Evolutionary conservation across 2,329 filamentous ascomycete species (phyloP), one percentile per base, ranked within the genome.

Genomic region (Didymella segeticola): DNA sequence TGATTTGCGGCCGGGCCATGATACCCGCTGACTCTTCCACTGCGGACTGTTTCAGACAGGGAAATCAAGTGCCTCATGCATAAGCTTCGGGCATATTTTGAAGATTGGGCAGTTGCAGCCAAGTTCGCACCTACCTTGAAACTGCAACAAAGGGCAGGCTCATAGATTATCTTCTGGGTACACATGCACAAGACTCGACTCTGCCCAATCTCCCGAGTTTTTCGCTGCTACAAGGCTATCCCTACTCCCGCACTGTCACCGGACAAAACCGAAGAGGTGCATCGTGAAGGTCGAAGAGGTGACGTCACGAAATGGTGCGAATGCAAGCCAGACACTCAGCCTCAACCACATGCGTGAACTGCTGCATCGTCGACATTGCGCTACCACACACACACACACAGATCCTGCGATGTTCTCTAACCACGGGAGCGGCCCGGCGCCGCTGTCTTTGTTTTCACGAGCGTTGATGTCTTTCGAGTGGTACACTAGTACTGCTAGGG

Each of bases 241-340:
- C 67, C 56, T 64, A 51, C 43, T 48, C 29, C 30, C 17, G 34
- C 45, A 47, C 53, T 48, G 57, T 64, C 58, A 43, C 49, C 56
- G 43, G 49, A 60, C 49, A 43, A 43, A 58, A 57, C 37, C 30
- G 57, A 60, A 39, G 43, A 43, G 52, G 43, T 58, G 55, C 63
- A 56, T 57, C 53, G 27, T 47, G 43, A 19, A 36, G 33, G 14
- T 34, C 37, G 14, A 31, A 41, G n/a, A 11, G 12, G 48, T 68
- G 67, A 70, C 63, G 67, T 70, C 60, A 62, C 12, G 33, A 15
- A 22, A 15, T 25, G 39, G 45, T 30, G 36, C 33, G 27, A 22
- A 45, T 2, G 19, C 7, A 20, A 38, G 33, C 23, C 49, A 41
- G 22, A 41, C 29, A 15, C 48, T 58, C 54, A 62, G 60, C 60